A percentile compares a stretch with the other conserved stretches of the same genome.
Evolutionary conservation across 495 filamentous ascomycete species (phyloP).

Genomic region (Penicillium desertorum): DNA sequence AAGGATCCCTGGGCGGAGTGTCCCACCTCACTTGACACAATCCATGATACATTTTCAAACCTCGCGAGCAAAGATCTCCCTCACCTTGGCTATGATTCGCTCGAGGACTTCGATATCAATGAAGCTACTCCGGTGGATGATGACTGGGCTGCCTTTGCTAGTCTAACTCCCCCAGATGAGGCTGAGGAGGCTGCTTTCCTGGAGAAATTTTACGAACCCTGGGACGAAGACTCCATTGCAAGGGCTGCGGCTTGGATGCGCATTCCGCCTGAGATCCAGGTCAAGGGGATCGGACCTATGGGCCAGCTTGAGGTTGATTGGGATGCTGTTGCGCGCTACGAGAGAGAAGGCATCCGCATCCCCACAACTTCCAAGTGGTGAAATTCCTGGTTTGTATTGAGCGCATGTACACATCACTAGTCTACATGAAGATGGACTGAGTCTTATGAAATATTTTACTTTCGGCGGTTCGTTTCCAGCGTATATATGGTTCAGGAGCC

Average conservation of each 20-base stretch:
- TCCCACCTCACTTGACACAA: conserved; percentile 41
- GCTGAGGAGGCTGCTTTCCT: conserved; percentile 13
- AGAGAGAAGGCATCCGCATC: conserved; percentile 7
- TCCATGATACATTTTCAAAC: conserved; percentile 45
- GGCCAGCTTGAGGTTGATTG: conserved; percentile 12
- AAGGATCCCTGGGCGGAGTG: conserved; percentile 47
- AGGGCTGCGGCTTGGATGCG: conserved; percentile 19
- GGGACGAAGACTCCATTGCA: conserved; percentile 22
- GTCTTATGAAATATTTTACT: conserved; percentile 16
- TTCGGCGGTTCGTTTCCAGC: conserved; percentile 19
- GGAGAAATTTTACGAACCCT: conserved; percentile 19
- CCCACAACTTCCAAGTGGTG: conserved; percentile 9
- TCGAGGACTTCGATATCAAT: conserved; percentile 46
- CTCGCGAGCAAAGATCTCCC: conserved; percentile 27
- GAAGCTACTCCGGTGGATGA: conserved; percentile 48
- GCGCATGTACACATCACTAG: conserved; percentile 14
- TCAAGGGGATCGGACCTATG: conserved; percentile 7
- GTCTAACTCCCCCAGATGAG: conserved; percentile 34
- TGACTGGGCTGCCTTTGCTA: conserved; percentile 35
- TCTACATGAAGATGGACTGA: conserved; percentile 23
- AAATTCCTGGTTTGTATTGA: conserved; percentile 7
- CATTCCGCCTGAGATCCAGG: conserved; percentile 19
- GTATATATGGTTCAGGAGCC: conserved; percentile 27
- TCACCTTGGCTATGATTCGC: conserved; percentile 34
- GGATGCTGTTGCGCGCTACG: conserved; percentile 9